Base-by-base conservation (phyloP, 2,329 filamentous ascomycete species). In the Sphaerulina populicola region DNA sequence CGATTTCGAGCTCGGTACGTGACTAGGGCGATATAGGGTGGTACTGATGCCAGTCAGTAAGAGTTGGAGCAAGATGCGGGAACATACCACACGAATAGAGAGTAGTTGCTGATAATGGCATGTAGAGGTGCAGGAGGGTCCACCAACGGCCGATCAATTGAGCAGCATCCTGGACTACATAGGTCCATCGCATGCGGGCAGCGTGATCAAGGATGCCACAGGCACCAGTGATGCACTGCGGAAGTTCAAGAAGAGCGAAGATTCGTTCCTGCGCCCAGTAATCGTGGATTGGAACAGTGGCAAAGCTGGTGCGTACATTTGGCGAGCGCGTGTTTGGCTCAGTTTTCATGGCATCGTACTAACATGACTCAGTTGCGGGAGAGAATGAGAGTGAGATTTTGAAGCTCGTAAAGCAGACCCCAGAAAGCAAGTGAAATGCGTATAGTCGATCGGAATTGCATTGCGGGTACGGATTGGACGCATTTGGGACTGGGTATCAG, bases 211-310 rank as follows among this genome's bases (percentile, higher is more conserved):
- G 61, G 90, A 87, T 5, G 90, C 93, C 4, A 78, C 70, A 21
- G 80, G 82, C 57, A 79, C 84, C 64, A 78, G 78, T 56, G 90
- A 96, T 69, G 93, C 91, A 2, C 60, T 96, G 65, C 85, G 79
- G 71, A 85, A 80, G 71, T 82, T 94, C 64, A 86, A 85, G 68
- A 77, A 85, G 70, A 83, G 79, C 69, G 71, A 72, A 1, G 76
- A 81, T 29, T 80, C 69, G 62, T 90, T 97, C 68, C 73, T 85
- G 62, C 73, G 83, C 59, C 91, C 91, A 23, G 72, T 96, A 67
- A 87, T 85, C 52, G 91, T 97, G 47, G 91, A 97, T 68, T 97
- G 93, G 93, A 88, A 85, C 67, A 90, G 91, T 68, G 93, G 90
- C 58, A 86, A 82, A 68, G 91, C 83, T 42, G 75, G 86, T 72